Base-by-base conservation (phyloP, 345 rosid species). In the Tarenaya hassleriana region DNA sequence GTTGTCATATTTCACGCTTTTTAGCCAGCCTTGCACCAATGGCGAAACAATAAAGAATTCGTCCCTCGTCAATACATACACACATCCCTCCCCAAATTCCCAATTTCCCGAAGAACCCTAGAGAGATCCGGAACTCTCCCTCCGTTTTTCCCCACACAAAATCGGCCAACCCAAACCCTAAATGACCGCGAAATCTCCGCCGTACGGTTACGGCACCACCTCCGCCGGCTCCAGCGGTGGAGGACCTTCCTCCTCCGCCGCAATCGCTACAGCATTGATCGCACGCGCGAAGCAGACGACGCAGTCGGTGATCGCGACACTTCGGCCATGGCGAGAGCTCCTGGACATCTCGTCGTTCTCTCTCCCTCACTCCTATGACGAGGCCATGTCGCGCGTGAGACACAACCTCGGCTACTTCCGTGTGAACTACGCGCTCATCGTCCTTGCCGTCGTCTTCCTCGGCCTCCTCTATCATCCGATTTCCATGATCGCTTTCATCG, bases 291-390 rank as follows among this genome's bases (percentile, higher is more conserved):
- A 71, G 27, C 66, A 70, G 20, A 55, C 82, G 13, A 64, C 77
- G 48, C 70, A 72, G 41, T 52, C 80, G 55, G 50, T 75, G 39
- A 70, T 73, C 12, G 46, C 80, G 4, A 68, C 81, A 44, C 86
- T 81, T 54, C 98, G 96, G 48, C 90, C 98, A 18, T 91, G 96
- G 98, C 51, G 58, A 4, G 92, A 84, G 43, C 71, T 91, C 41
- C 37, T 84, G 10, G 70, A 49, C 41, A 15, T 61, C 43, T 45
- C 81, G 3, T 56, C 81, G 1, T 50, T 91, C 61, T 79, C 86
- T 35, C 60, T 75, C 70, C 96, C 98, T 31, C 34, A 39, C 70
- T 66, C 51, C 32, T 70, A 68, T 69, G 54, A 56, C 7, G 89
- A 84, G 14, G 87, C 95, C 43, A 71, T 73, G 56, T 51, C 72